Percentiles rank a stretch among this genome's conserved stretches.
Evolutionary conservation across 2,329 filamentous ascomycete genomes (phyloP).

Genomic region (Diaporthe sp.): DNA sequence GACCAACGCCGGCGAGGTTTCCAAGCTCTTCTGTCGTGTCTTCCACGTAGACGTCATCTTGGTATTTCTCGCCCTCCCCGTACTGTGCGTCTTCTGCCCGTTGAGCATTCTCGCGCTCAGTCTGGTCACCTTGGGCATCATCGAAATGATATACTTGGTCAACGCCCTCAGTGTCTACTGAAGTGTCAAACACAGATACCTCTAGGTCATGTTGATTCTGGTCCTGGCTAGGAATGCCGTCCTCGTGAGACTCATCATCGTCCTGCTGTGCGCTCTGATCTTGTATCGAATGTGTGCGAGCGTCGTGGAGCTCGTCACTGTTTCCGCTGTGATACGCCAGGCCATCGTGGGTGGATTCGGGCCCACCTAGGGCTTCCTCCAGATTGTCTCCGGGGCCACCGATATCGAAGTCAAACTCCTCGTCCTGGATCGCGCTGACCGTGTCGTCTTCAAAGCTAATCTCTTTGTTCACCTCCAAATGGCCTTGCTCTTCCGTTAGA

Average conservation of each 20-base stretch:
- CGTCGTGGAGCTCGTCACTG: not conserved
- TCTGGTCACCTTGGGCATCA: slow-evolving; percentile 28
- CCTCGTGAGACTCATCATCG: not conserved
- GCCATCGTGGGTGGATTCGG: slow-evolving; percentile 18
- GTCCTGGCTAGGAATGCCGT: not conserved
- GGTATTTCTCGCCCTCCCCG: slow-evolving; percentile 40
- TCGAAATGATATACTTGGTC: slow-evolving; percentile 30
- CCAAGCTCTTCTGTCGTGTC: slow-evolving; percentile 24
- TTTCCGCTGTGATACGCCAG: not conserved
- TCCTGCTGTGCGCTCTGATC: slow-evolving; percentile 9
- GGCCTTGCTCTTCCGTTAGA: slow-evolving; percentile 34
- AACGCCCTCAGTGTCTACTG: not conserved
- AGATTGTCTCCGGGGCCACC: slow-evolving; percentile 42
- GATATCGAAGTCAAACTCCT: slow-evolving; percentile 50
- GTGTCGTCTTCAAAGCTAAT: slow-evolving; percentile 39
- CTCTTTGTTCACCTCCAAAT: slow-evolving; percentile 28
- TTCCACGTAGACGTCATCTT: slow-evolving; percentile 55
- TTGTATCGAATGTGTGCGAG: not conserved
- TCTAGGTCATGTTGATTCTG: slow-evolving; percentile 18
- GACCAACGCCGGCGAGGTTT: slow-evolving; percentile 41
- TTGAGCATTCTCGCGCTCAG: slow-evolving; percentile 27
- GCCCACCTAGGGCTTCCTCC: slow-evolving; percentile 28
- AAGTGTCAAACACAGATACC: not conserved
- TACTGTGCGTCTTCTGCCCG: not conserved
- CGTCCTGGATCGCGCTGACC: slow-evolving; percentile 37